Percentiles rank a stretch among this genome's conserved stretches.
Conservation (phyloP, 176 grass and related monocot genomes). For the Rhynchospora pubera region DNA sequence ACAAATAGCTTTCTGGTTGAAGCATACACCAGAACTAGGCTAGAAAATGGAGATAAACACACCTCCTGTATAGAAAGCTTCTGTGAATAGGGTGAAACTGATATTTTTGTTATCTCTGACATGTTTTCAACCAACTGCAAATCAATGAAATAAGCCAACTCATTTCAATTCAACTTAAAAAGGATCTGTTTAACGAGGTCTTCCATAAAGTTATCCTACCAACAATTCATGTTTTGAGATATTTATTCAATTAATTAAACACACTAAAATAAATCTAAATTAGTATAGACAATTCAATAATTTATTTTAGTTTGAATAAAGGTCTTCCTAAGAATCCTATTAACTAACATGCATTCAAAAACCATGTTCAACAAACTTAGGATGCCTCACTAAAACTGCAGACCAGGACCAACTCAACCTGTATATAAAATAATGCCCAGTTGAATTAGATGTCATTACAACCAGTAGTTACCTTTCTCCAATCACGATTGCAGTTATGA, state of each 20-base stretch:
- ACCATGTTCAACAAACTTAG: background rate
- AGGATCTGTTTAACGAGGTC: background rate
- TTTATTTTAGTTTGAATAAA: background rate
- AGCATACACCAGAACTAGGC: background rate
- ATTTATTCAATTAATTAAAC: background rate
- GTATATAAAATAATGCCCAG: background rate
- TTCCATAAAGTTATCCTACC: background rate
- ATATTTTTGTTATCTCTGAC: conserved; percentile 39
- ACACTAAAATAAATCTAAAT: background rate
- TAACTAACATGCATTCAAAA: background rate
- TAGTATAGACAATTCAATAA: background rate
- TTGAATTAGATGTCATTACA: background rate
- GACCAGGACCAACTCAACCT: background rate
- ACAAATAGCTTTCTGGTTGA: background rate
- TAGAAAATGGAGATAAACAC: conserved; percentile 3
- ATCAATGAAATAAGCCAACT: background rate
- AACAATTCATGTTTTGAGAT: background rate
- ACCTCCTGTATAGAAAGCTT: conserved; percentile 74
- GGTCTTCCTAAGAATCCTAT: background rate
- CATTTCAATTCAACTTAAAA: conserved; percentile 9
- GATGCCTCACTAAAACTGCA: background rate
- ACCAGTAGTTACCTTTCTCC: conserved; percentile 12
- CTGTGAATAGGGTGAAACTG: conserved; percentile 45
- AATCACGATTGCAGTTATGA: conserved; percentile 14
- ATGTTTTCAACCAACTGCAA: conserved; percentile 42